A percentile compares a stretch with the other conserved stretches of the same genome.
These are phyloP conservation scores for Leptoxyphium fumago DNA, from an alignment of 2,329 filamentous ascomycete genomes.

Conservation along the genomic window DNA sequence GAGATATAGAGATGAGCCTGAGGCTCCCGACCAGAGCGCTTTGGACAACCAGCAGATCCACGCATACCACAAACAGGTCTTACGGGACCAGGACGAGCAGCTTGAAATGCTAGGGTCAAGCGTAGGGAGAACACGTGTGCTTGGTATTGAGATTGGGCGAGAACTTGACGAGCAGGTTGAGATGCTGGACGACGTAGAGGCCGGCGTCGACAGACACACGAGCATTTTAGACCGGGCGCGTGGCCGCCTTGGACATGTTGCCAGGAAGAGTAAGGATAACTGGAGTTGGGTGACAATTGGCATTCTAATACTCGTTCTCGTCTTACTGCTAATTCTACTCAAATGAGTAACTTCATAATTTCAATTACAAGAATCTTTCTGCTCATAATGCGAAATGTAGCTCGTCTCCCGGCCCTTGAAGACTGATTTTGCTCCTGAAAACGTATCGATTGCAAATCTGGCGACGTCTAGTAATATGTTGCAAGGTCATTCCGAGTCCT, in stretches of 20 bases:
- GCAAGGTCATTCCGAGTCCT: too few species aligned
- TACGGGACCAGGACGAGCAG: slow-evolving; percentile 85
- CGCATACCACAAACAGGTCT: slow-evolving; percentile 62
- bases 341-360: slow-evolving; percentile 35
- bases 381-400: too few species aligned
- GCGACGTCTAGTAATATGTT: too few species aligned
- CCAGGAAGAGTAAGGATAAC: slow-evolving; percentile 64
- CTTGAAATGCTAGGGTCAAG: slow-evolving; percentile 76
- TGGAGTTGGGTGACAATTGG: slow-evolving; percentile 77
- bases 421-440: too few species aligned
- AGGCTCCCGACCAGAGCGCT: slow-evolving; percentile 35
- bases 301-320: slow-evolving; percentile 61
- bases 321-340: slow-evolving; percentile 67
- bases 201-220: slow-evolving; percentile 66
- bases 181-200: slow-evolving; percentile 80
- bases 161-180: slow-evolving; percentile 84
- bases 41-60: slow-evolving; percentile 78
- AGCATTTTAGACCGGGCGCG: slow-evolving; percentile 60
- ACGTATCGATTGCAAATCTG: too few species aligned
- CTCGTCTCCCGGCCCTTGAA: too few species aligned
- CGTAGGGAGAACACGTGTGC: slow-evolving; percentile 77
- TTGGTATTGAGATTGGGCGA: slow-evolving; percentile 91
- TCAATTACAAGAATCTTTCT: too few species aligned
- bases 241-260: slow-evolving; percentile 55
- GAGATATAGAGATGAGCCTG: slow-evolving; percentile 55